phyloP scores from a whole-genome alignment of 2,329 filamentous ascomycete species.

The Plectosphaerella plurivora region DNA sequence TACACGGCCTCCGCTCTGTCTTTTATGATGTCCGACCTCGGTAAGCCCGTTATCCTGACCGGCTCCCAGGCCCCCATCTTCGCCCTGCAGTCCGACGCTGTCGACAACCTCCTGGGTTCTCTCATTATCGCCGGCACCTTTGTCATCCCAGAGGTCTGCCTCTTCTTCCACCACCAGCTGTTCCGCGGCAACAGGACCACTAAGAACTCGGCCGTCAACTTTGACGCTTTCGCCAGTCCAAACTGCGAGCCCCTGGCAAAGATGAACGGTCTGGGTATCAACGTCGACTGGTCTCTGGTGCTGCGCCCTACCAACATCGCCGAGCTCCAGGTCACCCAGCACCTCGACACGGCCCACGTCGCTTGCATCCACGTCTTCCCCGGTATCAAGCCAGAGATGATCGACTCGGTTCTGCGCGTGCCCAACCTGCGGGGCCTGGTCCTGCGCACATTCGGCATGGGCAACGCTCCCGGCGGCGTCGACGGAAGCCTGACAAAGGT shows the following conservation, averaged over 20 bases:
- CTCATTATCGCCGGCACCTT: constrained; percentile 90
- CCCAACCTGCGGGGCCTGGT: constrained; percentile 78
- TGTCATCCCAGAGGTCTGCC: constrained; percentile 85
- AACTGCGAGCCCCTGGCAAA: constrained; percentile 78
- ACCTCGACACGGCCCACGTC: constrained; percentile 81
- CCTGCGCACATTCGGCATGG: constrained; percentile 88
- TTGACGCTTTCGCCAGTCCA: constrained; percentile 84
- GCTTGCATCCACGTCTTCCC: constrained; percentile 88
- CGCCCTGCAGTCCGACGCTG: constrained; percentile 83
- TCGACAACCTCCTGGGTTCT: constrained; percentile 83
- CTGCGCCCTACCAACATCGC: constrained; percentile 69
- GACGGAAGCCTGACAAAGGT: constrained; percentile 77
- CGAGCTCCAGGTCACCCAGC: constrained; percentile 68
- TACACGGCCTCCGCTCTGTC: constrained; percentile 88
- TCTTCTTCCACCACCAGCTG: constrained; percentile 90
- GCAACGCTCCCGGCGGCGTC: constrained; percentile 79
- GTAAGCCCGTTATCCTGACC: constrained; percentile 87
- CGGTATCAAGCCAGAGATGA: constrained; percentile 89
- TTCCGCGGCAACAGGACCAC: constrained; percentile 85
- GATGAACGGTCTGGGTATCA: constrained; percentile 75
- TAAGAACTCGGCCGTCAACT: constrained; percentile 82
- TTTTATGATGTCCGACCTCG: constrained; percentile 88
- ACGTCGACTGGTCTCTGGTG: constrained; percentile 76
- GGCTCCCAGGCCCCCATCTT: constrained; percentile 83
- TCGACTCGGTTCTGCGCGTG: constrained; percentile 75